phyloP scores from a whole-genome alignment of 768 basidiomycete species.

The Pholiota molesta region DNA sequence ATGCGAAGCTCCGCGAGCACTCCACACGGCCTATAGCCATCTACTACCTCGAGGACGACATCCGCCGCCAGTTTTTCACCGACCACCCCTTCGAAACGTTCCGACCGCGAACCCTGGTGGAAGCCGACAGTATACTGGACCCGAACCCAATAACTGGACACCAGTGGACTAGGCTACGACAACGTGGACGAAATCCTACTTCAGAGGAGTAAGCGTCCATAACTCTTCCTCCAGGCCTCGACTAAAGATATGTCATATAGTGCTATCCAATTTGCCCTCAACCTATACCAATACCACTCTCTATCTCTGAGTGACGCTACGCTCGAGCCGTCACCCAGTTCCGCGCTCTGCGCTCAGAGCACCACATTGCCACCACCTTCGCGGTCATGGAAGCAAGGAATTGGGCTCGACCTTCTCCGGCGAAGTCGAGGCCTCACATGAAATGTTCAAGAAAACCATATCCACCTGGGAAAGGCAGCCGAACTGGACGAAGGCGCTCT shows the following conservation, averaged over 20 bases:
- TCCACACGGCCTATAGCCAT: slow-evolving; percentile 59
- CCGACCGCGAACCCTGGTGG: slow-evolving; percentile 75
- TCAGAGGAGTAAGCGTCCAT: slow-evolving; percentile 81
- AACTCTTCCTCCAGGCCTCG: neutral
- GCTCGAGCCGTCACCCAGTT: slow-evolving; percentile 80
- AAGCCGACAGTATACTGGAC: slow-evolving; percentile 59
- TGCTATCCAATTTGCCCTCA: slow-evolving; percentile 77
- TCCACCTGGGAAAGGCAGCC: slow-evolving; percentile 60
- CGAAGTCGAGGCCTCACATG: slow-evolving; percentile 63
- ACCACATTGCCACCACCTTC: slow-evolving; percentile 73
- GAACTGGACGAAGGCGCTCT: slow-evolving; percentile 61
- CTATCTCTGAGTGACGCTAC: slow-evolving; percentile 82
- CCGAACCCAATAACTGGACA: slow-evolving; percentile 59
- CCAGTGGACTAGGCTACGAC: slow-evolving; percentile 79
- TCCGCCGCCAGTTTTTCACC: slow-evolving; percentile 89
- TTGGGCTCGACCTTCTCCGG: slow-evolving; percentile 70
- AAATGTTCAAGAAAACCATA: slow-evolving; percentile 63
- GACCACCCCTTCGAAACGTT: slow-evolving; percentile 98
- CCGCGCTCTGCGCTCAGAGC: slow-evolving; percentile 83
- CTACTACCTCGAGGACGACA: slow-evolving; percentile 79
- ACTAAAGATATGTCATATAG: slow-evolving; percentile 42
- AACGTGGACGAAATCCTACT: slow-evolving; percentile 80
- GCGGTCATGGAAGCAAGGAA: slow-evolving; percentile 77
- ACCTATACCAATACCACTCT: slow-evolving; percentile 67
- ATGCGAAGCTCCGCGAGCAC: slow-evolving; percentile 37